Evolutionary conservation across 129 eudicot genomes (phyloP).

Genomic region (Scalesia atractyloides): DNA sequence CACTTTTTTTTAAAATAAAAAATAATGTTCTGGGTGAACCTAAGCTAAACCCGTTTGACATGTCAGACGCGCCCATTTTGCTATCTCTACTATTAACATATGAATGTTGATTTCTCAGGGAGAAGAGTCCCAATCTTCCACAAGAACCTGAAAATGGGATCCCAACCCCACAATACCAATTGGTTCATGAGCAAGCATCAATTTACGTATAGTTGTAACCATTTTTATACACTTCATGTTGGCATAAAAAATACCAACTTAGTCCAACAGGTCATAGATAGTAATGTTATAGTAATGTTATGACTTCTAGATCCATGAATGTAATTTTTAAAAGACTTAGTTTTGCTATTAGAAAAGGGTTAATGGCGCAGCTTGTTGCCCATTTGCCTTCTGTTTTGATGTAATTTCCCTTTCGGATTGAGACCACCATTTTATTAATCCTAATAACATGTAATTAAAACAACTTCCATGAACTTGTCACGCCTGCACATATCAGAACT

Average conservation of each 20-base stretch:
- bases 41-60: no score
- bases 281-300: no score
- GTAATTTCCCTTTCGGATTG: no score
- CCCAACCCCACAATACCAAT: slow-evolving; percentile 29
- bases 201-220: background rate
- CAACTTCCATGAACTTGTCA: background rate
- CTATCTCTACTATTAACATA: background rate
- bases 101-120: slow-evolving; percentile 29
- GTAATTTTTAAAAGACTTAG: no score
- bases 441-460: background rate
- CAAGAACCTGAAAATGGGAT: slow-evolving; percentile 34
- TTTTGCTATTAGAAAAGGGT: no score
- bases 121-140: slow-evolving; percentile 19
- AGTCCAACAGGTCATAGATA: no score
- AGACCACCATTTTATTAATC: no score
- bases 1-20: no score
- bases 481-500: background rate
- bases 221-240: background rate
- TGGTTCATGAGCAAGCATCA: slow-evolving; percentile 23
- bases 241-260: background rate
- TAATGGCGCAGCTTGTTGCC: no score
- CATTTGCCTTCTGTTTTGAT: no score
- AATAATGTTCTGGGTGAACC: no score
- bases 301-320: no score
- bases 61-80: background rate